Conservation (phyloP, 148 eudicot species). For the Rhododendron kiyosumense region DNA sequence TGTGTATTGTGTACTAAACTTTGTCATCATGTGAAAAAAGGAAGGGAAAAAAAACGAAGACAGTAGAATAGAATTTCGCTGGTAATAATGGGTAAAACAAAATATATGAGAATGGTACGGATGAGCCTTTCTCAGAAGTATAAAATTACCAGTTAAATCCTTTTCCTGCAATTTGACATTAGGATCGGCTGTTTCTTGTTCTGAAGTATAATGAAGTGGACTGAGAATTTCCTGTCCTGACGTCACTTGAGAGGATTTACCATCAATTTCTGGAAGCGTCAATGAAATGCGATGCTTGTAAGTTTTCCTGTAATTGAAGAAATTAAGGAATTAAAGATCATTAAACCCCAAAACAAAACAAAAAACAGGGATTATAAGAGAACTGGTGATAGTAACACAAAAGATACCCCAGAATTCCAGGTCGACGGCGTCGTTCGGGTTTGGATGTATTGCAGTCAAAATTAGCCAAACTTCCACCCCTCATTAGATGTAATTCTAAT, state of each 20-base stretch:
- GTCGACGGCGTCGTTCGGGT: slow-evolving; percentile 37
- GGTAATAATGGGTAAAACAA: neutral
- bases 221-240: slow-evolving; percentile 18
- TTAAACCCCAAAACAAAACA: neutral
- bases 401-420: slow-evolving; percentile 55
- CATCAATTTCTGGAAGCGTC: slow-evolving; percentile 24
- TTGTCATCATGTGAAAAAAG: slow-evolving; percentile 9
- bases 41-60: neutral
- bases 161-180: slow-evolving; percentile 18
- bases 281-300: slow-evolving; percentile 44
- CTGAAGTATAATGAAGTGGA: slow-evolving; percentile 20
- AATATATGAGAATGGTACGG: neutral
- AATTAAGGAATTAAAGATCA: slow-evolving; percentile 3
- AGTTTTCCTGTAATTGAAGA: slow-evolving; percentile 35
- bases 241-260: slow-evolving; percentile 43
- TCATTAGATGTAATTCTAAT: slow-evolving; percentile 45
- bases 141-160: slow-evolving; percentile 37
- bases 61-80: neutral
- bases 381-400: neutral
- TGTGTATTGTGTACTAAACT: slow-evolving; percentile 19
- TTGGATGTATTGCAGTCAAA: slow-evolving; percentile 20
- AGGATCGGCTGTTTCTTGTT: slow-evolving; percentile 23
- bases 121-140: neutral
- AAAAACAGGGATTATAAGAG: neutral
- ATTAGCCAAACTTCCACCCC: slow-evolving; percentile 30